A percentile compares a stretch with the other conserved stretches of the same genome.
Conservation (phyloP, 352 stramenopile genomes). For the Phytopythium sindhum region DNA sequence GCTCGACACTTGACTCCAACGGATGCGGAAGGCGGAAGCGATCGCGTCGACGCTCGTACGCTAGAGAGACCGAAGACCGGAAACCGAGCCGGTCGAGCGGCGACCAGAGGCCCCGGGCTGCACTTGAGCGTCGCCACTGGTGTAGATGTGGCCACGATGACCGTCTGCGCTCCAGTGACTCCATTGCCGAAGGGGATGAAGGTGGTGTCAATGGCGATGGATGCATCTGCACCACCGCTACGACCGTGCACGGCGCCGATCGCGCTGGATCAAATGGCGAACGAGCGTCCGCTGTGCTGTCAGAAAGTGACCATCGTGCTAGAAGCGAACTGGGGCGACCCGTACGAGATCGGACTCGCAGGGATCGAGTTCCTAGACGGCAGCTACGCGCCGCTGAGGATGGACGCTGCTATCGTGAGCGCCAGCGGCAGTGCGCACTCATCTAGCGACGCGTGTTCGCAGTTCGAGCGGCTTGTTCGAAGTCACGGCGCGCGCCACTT, state of each 20-base stretch:
- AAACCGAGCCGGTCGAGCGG: constrained; percentile 32
- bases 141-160: constrained; percentile 8
- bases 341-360: constrained; percentile 58
- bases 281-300: constrained; percentile 41
- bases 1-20: neutral
- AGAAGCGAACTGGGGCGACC: constrained; percentile 71
- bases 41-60: constrained; percentile 14
- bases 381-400: constrained; percentile 41
- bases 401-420: constrained; percentile 3
- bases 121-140: constrained; percentile 5
- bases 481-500: constrained; percentile 45
- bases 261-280: constrained; percentile 27
- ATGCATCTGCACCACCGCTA: neutral
- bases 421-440: neutral
- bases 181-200: constrained; percentile 39
- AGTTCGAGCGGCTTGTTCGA: constrained; percentile 33
- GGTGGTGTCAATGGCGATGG: neutral
- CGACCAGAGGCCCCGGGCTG: constrained; percentile 19
- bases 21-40: neutral
- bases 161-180: constrained; percentile 26
- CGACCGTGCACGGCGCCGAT: constrained; percentile 67
- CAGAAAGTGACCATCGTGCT: constrained; percentile 49
- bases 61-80: constrained; percentile 54
- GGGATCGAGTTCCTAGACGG: constrained; percentile 60
- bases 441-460: constrained; percentile 17